A percentile compares a stretch with the other conserved stretches of the same genome.
phyloP scores from a whole-genome alignment of 768 basidiomycete genomes.

The Kwoniella pini region DNA sequence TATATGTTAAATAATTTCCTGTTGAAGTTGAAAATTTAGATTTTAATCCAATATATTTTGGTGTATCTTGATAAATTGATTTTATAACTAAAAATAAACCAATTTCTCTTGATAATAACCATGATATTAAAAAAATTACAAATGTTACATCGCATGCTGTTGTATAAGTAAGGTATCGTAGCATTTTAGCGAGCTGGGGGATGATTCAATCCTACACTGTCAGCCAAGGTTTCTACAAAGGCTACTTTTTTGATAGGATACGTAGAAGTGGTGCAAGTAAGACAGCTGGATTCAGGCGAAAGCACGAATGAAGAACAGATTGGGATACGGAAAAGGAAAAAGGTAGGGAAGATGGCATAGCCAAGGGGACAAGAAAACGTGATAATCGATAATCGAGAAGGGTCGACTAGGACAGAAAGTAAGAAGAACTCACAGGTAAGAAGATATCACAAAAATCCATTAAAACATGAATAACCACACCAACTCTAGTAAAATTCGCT shows the following conservation, averaged over 20 bases:
- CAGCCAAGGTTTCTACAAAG: too few species aligned
- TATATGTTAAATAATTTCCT: constrained; percentile 63
- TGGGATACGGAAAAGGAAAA: background rate
- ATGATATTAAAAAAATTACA: constrained; percentile 78
- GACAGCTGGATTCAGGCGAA: too few species aligned
- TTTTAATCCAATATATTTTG: constrained; percentile 59
- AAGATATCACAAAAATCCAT: constrained; percentile 96
- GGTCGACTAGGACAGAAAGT: background rate
- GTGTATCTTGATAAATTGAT: constrained; percentile 62
- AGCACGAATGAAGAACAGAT: too few species aligned
- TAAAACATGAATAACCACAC: constrained; percentile 81
- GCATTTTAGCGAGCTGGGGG: constrained; percentile 91
- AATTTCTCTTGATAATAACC: constrained; percentile 86
- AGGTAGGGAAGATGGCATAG: background rate
- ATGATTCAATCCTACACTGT: too few species aligned
- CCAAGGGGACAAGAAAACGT: background rate
- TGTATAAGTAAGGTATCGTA: constrained; percentile 72
- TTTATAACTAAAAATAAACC: constrained; percentile 73
- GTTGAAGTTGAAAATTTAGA: constrained; percentile 64
- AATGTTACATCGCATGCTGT: constrained; percentile 74
- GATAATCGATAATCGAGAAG: background rate
- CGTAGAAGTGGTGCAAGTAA: too few species aligned
- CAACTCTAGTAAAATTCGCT: constrained; percentile 81
- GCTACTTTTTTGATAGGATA: too few species aligned
- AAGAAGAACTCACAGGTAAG: constrained; percentile 70